Evolutionary conservation across 192 early-diverging fungal genomes (phyloP).

Genomic region (Entomortierella beljakovae): DNA sequence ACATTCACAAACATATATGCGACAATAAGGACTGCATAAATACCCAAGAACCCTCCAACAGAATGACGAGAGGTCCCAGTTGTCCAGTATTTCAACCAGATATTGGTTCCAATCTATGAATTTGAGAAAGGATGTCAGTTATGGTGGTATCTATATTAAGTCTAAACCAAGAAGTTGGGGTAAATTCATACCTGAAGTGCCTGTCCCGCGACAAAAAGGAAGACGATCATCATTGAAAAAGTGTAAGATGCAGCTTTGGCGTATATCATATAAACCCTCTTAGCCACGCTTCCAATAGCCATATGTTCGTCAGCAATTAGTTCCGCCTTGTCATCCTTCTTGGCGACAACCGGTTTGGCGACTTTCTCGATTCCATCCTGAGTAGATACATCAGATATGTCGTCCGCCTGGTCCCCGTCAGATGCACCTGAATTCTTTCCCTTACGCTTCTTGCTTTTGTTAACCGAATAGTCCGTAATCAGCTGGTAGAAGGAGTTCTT

Average conservation of each 20-base stretch:
- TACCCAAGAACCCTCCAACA: conserved; percentile 17
- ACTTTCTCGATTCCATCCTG: conserved; percentile 50
- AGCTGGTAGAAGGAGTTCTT: conserved; percentile 70
- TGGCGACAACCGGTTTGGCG: conserved; percentile 27
- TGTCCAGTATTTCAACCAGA: conserved; percentile 81
- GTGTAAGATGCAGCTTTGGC: conserved; percentile 73
- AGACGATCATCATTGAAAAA: conserved; percentile 64
- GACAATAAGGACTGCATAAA: conserved; percentile 36
- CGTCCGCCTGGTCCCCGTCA: conserved; percentile 19
- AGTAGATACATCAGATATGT: conserved; percentile 54
- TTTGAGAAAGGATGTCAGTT: too few species aligned
- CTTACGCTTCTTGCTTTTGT: conserved; percentile 34
- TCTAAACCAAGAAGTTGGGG: conserved; percentile 1
- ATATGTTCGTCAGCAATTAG: conserved; percentile 87
- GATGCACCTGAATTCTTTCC: not conserved
- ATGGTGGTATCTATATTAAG: too few species aligned
- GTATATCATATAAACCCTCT: conserved; percentile 84
- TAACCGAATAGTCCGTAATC: conserved; percentile 75
- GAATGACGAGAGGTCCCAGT: not conserved
- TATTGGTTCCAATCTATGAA: conserved; percentile 51
- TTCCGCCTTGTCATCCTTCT: conserved; percentile 53
- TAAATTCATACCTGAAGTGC: conserved; percentile 6
- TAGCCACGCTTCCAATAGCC: conserved; percentile 83
- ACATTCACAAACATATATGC: conserved; percentile 9
- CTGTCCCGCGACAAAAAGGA: conserved; percentile 52